Percentiles rank a stretch among this genome's conserved stretches.
phyloP scores from a whole-genome alignment of 2,329 filamentous ascomycete species.

The Sphaerulina musiva region DNA sequence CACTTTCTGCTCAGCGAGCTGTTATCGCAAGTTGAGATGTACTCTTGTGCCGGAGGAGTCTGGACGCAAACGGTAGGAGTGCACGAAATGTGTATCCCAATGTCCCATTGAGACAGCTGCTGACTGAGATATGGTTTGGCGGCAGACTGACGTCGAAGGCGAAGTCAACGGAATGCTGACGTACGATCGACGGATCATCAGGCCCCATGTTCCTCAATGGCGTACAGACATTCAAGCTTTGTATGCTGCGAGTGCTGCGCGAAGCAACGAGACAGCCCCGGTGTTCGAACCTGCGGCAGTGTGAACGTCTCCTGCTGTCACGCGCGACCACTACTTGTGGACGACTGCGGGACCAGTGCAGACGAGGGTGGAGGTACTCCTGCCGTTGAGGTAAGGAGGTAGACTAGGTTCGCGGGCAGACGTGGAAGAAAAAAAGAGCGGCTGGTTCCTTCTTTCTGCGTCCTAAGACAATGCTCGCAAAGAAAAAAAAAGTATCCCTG shows the following conservation, averaged over 20 bases:
- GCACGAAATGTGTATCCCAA: too few species aligned
- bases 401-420: too few species aligned
- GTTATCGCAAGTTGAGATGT: constrained; percentile 46
- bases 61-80: constrained; percentile 57
- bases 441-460: too few species aligned
- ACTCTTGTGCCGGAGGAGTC: constrained; percentile 59
- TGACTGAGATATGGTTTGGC: constrained; percentile 50
- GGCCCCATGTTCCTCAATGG: constrained; percentile 50
- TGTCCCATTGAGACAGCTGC: too few species aligned
- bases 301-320: background rate
- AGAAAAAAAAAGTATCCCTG: too few species aligned
- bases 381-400: background rate
- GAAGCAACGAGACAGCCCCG: constrained; percentile 19
- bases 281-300: constrained; percentile 1
- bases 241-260: constrained; percentile 47
- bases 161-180: constrained; percentile 67
- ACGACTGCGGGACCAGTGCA: constrained; percentile 15
- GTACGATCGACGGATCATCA: constrained; percentile 53
- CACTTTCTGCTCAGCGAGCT: constrained; percentile 47
- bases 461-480: too few species aligned
- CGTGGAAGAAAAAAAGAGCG: too few species aligned
- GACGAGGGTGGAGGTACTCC: constrained; percentile 14
- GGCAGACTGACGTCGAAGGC: constrained; percentile 66
- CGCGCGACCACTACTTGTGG: constrained; percentile 13
- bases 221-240: constrained; percentile 53